Evolutionary conservation across 2,329 filamentous ascomycete species (phyloP).

Genomic region (Bipolaris victoriae): DNA sequence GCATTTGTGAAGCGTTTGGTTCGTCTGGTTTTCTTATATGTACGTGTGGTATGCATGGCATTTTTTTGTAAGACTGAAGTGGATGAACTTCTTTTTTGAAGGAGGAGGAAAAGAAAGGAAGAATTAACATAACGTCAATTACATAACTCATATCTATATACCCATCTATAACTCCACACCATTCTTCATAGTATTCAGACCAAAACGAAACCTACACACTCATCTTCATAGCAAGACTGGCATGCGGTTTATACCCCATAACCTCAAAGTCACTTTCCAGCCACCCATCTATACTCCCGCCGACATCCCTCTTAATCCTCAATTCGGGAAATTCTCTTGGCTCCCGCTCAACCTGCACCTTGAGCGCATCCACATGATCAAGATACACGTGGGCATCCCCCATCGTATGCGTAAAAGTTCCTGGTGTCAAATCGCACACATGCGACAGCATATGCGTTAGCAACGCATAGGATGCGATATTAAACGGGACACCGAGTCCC

Average conservation of each 20-base stretch:
- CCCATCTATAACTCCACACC: not conserved
- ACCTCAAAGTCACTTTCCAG: constrained; percentile 85
- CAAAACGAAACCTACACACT: constrained; percentile 65
- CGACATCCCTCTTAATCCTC: constrained; percentile 70
- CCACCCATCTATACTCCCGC: constrained; percentile 88
- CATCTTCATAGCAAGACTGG: constrained; percentile 98
- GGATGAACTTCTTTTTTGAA: too few relatives aligned
- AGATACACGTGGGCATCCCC: constrained; percentile 97
- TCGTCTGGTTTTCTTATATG: too few relatives aligned
- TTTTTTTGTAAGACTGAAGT: too few relatives aligned
- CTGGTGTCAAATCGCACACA: constrained; percentile 81
- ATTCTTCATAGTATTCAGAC: too few relatives aligned
- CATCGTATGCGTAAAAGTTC: constrained; percentile 92
- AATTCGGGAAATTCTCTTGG: constrained; percentile 82
- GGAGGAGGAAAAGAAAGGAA: not conserved
- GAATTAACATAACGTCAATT: not conserved
- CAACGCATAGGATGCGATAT: constrained; percentile 93
- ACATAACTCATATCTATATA: not conserved
- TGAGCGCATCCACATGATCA: constrained; percentile 88
- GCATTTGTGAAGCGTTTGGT: not conserved
- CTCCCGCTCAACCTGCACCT: constrained; percentile 78
- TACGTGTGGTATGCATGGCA: too few relatives aligned
- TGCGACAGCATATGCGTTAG: constrained; percentile 95
- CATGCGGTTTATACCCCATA: constrained; percentile 87
- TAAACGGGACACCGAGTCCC: constrained; percentile 96